A percentile compares a stretch with the other conserved stretches of the same genome.
These are phyloP conservation scores for Triticum urartu DNA, from an alignment of 176 grass and related monocot species.

Conservation along the genomic window DNA sequence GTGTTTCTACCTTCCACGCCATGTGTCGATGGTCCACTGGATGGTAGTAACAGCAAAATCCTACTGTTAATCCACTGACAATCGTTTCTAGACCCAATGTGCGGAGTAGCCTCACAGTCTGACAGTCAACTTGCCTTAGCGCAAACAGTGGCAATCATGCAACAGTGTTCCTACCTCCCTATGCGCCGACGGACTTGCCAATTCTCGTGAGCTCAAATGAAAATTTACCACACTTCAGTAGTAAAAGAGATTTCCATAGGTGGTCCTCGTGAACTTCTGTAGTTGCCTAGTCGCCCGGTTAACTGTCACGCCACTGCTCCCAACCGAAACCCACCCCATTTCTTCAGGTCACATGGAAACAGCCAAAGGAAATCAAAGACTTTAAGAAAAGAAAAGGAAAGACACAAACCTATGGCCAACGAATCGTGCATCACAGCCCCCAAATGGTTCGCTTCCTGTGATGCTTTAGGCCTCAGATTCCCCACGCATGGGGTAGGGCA, in stretches of 20 bases:
- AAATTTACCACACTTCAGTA: neutral
- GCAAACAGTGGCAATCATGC: neutral
- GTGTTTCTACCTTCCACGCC: conserved; percentile 22
- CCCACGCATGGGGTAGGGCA: conserved; percentile 9
- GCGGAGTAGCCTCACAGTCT: neutral
- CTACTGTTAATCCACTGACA: neutral
- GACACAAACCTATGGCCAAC: neutral
- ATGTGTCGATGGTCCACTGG: conserved; percentile 4
- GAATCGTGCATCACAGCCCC: conserved; percentile 28
- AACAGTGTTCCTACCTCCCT: neutral
- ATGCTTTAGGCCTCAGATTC: conserved; percentile 33
- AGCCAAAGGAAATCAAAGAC: conserved; percentile 21
- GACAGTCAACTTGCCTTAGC: conserved; percentile 8
- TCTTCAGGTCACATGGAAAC: conserved; percentile 24
- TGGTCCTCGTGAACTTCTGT: neutral
- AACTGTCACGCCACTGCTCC: neutral
- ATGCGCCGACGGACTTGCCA: neutral
- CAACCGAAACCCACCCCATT: conserved; percentile 34
- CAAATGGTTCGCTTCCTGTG: conserved; percentile 39
- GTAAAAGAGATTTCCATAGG: neutral
- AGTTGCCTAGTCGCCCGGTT: neutral
- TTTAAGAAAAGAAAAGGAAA: conserved; percentile 26
- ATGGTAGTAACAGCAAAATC: neutral
- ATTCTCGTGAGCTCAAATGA: neutral
- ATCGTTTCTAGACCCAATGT: neutral